phyloP scores from a whole-genome alignment of 305 asterid genomes.

The Fraxinus angustifolia region DNA sequence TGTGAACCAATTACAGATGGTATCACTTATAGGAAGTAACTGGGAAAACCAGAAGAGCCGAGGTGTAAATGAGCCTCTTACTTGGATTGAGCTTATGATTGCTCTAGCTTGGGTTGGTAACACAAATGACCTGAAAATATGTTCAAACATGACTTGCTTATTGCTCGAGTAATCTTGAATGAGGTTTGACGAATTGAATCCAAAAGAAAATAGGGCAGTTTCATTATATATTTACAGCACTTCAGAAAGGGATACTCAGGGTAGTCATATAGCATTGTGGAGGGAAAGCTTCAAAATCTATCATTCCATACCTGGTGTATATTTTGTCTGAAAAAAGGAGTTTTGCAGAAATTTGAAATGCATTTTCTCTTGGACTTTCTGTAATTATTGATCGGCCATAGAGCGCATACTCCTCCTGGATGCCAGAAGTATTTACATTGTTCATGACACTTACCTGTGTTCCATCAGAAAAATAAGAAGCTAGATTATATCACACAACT shows the following conservation, averaged over 20 bases:
- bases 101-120: background rate
- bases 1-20: conserved; percentile 20
- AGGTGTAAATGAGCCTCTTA: background rate
- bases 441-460: conserved; percentile 76
- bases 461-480: conserved; percentile 13
- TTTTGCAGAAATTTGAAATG: conserved; percentile 85
- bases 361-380: conserved; percentile 61
- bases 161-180: background rate
- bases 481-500: background rate
- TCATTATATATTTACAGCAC: background rate
- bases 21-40: conserved; percentile 21
- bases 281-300: conserved; percentile 8
- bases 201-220: background rate
- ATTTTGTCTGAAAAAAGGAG: conserved; percentile 91
- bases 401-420: conserved; percentile 74
- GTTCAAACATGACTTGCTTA: background rate
- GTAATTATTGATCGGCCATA: conserved; percentile 72
- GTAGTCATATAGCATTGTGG: background rate
- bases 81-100: background rate
- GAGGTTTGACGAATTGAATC: background rate
- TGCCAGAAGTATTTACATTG: conserved; percentile 80
- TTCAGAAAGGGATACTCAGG: conserved; percentile 6
- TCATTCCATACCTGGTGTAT: conserved; percentile 61
- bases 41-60: background rate
- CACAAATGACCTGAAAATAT: background rate